phyloP scores from a whole-genome alignment of 345 rosid genomes.

The Populus nigra region DNA sequence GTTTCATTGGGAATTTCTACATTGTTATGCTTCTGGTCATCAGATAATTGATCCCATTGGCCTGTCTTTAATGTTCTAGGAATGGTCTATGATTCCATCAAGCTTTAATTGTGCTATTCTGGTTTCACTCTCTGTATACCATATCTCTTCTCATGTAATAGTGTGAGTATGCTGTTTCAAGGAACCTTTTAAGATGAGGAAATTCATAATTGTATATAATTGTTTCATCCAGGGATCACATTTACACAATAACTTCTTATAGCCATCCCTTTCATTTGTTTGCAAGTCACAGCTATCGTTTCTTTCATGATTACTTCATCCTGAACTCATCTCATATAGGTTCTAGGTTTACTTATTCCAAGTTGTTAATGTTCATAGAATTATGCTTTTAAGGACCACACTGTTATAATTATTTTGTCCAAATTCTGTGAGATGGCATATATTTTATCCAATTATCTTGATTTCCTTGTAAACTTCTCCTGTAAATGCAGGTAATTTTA shows the following conservation, averaged over 20 bases:
- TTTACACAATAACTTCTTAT: not conserved
- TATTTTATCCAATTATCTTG: not conserved
- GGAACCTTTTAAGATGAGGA: not conserved
- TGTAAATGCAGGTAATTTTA: constrained; percentile 65
- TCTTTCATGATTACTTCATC: not conserved
- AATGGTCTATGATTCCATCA: not conserved
- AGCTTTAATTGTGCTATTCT: not conserved
- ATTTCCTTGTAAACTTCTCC: not conserved
- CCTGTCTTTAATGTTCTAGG: not conserved
- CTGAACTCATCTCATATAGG: not conserved
- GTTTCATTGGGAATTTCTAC: not conserved
- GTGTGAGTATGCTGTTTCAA: not conserved
- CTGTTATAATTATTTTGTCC: not conserved
- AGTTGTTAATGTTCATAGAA: not conserved
- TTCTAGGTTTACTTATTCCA: not conserved
- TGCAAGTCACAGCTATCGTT: not conserved
- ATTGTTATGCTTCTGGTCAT: not conserved
- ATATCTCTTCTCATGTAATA: not conserved
- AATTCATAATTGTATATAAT: not conserved
- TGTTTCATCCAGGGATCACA: not conserved
- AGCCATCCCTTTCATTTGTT: not conserved
- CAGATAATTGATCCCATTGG: not conserved
- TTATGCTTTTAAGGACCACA: not conserved
- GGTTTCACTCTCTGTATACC: not conserved
- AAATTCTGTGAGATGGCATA: not conserved